Base-by-base conservation (phyloP, 2,329 filamentous ascomycete genomes). In the Thielaviopsis euricoi region DNA sequence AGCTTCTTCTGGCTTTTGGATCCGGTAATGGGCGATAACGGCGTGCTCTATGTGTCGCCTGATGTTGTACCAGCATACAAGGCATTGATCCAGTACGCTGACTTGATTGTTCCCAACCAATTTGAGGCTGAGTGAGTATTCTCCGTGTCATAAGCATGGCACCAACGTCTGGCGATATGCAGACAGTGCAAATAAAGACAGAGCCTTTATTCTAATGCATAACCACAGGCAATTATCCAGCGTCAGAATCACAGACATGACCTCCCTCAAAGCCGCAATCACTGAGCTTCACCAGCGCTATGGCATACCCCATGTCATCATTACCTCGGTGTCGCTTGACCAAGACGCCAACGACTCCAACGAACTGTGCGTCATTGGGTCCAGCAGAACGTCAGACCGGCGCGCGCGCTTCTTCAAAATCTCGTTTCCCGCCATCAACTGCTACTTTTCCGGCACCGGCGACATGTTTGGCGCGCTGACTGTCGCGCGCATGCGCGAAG, bases 391-490 rank as follows among this genome's bases (percentile, higher is more conserved):
- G 58, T 79, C 76, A 52, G 73, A 70, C 62, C 79, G 81, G 62
- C 76, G 75, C 49, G 82, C 91, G 0, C 84, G 93, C n/a, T 78
- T 91, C 56, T 98, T 97, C 76, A 83, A 85, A 65, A 84, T 97
- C 65, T 82, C 86, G 58, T 88, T 96, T 58, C 89, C 91, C 0
- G 81, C 85, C 26, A 83, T 96, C 60, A 87, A 95, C 67, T 87
- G 89, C 71, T 95, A 93, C 76, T 98, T 97, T 71, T 89, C 86
- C 65, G 93, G 93, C 48, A 97, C 94, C 0, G 93, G 93, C 52
- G 93, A 98, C 73, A 96, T 98, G 91, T 97, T 98, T 67, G 91
- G 89, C 29, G 91, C 91, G 7, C 77, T 98, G 52, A 89, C 89
- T 67, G 82, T 95, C 1, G 87, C 87, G 48, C 83, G 91, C 29